A percentile compares a stretch with the other conserved stretches of the same genome.
Evolutionary conservation across 1,139 yeast species (phyloP).

Genomic region (Taiozyma sp.): DNA sequence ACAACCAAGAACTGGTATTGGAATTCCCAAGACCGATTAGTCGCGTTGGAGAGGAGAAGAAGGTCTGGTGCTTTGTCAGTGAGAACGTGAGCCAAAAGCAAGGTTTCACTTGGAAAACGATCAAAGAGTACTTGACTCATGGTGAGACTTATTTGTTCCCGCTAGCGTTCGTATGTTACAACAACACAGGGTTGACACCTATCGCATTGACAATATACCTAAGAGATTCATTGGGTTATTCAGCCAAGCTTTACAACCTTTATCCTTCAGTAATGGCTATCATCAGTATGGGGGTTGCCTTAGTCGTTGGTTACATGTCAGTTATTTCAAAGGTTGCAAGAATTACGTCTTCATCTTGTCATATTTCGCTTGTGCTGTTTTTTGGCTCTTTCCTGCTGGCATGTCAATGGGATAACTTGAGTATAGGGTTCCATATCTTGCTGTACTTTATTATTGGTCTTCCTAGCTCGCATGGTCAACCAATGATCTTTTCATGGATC

Average conservation of each 20-base stretch:
- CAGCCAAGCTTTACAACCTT: slow-evolving; percentile 5
- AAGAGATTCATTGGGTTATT: slow-evolving; percentile 6
- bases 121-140: slow-evolving; percentile 24
- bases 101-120: slow-evolving; percentile 34
- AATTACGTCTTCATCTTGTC: slow-evolving; percentile 6
- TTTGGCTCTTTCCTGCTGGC: slow-evolving; percentile 7
- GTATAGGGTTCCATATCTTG: slow-evolving; percentile 32
- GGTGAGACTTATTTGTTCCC: slow-evolving; percentile 40
- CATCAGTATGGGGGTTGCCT: slow-evolving; percentile 8
- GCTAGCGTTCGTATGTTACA: slow-evolving; percentile 8
- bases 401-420: slow-evolving; percentile 7
- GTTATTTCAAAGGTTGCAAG: slow-evolving; percentile 7
- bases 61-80: slow-evolving; percentile 27
- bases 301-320: slow-evolving; percentile 6
- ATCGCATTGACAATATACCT: slow-evolving; percentile 9
- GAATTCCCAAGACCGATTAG: slow-evolving; percentile 27
- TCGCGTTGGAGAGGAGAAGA: slow-evolving; percentile 37
- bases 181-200: slow-evolving; percentile 6
- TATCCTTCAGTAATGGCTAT: slow-evolving; percentile 9
- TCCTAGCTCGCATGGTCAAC: slow-evolving; percentile 41
- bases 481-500: slow-evolving; percentile 48
- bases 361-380: slow-evolving; percentile 3
- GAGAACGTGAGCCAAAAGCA: slow-evolving; percentile 33
- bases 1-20: slow-evolving; percentile 37
- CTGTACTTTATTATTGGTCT: slow-evolving; percentile 43